Evolutionary conservation across 78 protist genomes (phyloP).

Genomic region (Fonticula alba): DNA sequence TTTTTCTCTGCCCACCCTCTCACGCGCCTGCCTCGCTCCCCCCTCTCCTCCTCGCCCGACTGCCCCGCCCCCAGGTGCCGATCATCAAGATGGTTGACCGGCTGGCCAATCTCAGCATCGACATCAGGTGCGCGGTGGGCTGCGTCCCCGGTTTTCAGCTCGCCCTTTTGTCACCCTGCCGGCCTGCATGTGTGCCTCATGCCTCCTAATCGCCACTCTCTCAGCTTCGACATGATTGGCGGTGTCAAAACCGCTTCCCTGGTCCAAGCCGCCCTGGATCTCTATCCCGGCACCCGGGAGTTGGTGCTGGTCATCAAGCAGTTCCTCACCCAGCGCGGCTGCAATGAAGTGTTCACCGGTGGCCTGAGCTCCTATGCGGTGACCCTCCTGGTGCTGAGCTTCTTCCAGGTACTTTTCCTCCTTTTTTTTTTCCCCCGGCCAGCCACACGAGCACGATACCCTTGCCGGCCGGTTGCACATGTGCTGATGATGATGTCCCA

Average conservation of each 20-base stretch:
- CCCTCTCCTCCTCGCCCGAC: no score
- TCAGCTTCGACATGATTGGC: background rate
- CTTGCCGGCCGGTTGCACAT: background rate
- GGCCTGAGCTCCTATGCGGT: constrained; percentile 51
- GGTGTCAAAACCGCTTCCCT: constrained; percentile 8
- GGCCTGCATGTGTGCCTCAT: background rate
- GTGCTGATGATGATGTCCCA: background rate
- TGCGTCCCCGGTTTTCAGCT: background rate
- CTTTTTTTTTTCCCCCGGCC: background rate
- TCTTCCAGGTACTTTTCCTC: constrained; percentile 27
- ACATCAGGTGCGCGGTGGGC: constrained; percentile 11
- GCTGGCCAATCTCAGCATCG: constrained; percentile 2
- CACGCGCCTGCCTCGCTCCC: no score
- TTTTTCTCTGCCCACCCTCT: no score
- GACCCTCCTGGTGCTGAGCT: constrained; percentile 26
- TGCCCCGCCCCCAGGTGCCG: constrained; percentile 18
- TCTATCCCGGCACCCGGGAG: background rate
- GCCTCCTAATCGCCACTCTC: background rate
- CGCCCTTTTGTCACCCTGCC: background rate
- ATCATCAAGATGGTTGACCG: constrained; percentile 18
- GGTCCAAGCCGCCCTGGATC: constrained; percentile 2
- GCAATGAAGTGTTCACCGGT: constrained; percentile 56
- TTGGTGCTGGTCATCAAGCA: background rate
- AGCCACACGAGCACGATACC: no score
- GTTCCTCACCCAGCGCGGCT: constrained; percentile 23